Conservation (phyloP, 176 grass and related monocot genomes). For the Hordeum marinum region DNA sequence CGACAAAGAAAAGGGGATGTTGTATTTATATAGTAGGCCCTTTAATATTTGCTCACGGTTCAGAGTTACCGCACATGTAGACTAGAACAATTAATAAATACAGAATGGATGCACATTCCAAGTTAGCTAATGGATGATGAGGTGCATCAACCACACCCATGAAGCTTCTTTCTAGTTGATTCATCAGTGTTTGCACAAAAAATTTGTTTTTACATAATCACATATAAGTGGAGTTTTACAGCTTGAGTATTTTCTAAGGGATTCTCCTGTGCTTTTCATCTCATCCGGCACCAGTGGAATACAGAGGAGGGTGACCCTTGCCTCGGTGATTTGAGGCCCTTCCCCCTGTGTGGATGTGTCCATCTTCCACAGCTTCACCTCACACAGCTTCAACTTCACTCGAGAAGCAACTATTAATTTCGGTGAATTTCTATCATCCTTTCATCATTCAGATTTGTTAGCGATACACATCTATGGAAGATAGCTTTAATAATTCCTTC, state of each 20-base stretch:
- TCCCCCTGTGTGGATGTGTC: constrained; percentile 32
- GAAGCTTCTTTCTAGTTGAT: neutral
- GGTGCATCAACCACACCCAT: neutral
- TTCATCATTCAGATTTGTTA: too few relatives aligned
- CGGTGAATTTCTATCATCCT: neutral
- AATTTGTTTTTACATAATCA: neutral
- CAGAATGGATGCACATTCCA: too few relatives aligned
- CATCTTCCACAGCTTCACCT: constrained; percentile 69
- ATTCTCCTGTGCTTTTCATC: constrained; percentile 37
- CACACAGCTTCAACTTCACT: constrained; percentile 52
- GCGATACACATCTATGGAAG: too few relatives aligned
- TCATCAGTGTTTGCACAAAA: neutral
- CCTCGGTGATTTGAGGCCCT: constrained; percentile 38
- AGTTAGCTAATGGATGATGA: too few relatives aligned
- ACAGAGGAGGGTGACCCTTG: constrained; percentile 54
- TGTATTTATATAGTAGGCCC: too few relatives aligned
- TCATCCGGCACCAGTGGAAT: constrained; percentile 50
- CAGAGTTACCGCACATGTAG: too few relatives aligned
- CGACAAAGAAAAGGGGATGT: too few relatives aligned
- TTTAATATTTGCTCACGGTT: too few relatives aligned
- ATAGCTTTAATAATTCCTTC: too few relatives aligned
- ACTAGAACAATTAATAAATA: too few relatives aligned
- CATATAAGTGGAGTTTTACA: constrained; percentile 19
- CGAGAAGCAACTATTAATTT: neutral
- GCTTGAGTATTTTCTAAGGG: constrained; percentile 51